Base-by-base conservation (phyloP, 352 stramenopile species). In the Globisporangium paddicum region DNA sequence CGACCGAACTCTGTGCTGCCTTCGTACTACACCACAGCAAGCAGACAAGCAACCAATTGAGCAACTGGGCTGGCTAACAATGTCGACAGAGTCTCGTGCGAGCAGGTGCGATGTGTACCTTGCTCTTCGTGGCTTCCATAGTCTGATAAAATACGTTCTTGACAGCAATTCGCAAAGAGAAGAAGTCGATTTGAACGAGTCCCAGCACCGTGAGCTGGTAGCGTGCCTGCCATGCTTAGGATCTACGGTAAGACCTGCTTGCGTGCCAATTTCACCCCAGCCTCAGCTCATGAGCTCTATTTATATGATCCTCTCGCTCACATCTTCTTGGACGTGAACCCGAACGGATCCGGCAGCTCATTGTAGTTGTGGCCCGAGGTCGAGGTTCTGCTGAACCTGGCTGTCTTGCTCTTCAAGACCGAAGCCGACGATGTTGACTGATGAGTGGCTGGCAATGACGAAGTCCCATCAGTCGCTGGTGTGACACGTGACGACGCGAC, bases 301-400 rank as follows among this genome's bases (percentile, higher is more conserved):
- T 60, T 51, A 60, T 60, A 60, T 16, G n/a, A 10, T 37, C 10
- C 19, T 49, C 21, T 51, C 45, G 35, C 14, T 50, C 26, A 28
- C 28, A 19, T 25, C 8, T 80, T 85, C 53, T 87, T 88, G 23
- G 70, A 76, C 1, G 71, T 86, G 56, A 89, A 89, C 16, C 79
- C 79, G 57, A 87, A 87, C 0, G 79, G 79, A 63, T 89, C 79
- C 2, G 79, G 79, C 14, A 89, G 69, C 51, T 79, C 72, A 14
- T 69, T 72, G 55, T 83, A 81, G 42, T 79, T 84, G 56, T 57
- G 75, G 32, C 64, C 44, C 13, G 77, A 47, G 2, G 38, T 26
- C 11, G 42, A 11, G 10, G 18, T 16, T 61, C 14, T 25, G 26
- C 30, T 14, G 48, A 2, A 34, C 50, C 2, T 16, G 19, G n/a